Evolutionary conservation across 371 early-diverging fungal genomes (phyloP).

Genomic region (Globomyces sp.): DNA sequence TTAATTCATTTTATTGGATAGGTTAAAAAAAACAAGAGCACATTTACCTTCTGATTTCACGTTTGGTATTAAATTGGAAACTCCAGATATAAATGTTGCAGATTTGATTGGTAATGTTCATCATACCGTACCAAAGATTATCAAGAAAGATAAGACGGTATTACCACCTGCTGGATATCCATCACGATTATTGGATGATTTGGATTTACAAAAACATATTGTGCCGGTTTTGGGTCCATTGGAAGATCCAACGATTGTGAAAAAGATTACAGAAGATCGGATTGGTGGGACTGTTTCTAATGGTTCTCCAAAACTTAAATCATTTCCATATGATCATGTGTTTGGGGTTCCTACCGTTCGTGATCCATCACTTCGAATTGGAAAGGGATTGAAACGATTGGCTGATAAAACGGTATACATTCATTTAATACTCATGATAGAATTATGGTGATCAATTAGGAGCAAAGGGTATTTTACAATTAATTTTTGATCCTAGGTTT

Average conservation of each 20-base stretch:
- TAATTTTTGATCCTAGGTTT: conserved; percentile 18
- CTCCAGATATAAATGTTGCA: conserved; percentile 34
- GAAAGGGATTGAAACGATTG: conserved; percentile 26
- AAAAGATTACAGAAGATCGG: conserved; percentile 26
- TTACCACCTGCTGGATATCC: conserved; percentile 16
- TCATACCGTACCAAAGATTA: not conserved
- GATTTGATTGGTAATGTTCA: conserved; percentile 31
- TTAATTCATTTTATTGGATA: not conserved
- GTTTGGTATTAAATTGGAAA: conserved; percentile 34
- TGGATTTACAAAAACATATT: conserved; percentile 19
- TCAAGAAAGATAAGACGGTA: not conserved
- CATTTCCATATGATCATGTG: conserved; percentile 11
- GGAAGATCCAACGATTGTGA: conserved; percentile 14
- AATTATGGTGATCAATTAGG: conserved; percentile 41
- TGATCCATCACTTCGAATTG: conserved; percentile 20
- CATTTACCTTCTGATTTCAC: conserved; percentile 30
- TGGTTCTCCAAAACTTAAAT: not conserved
- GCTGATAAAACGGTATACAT: conserved; percentile 30
- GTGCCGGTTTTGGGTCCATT: conserved; percentile 10
- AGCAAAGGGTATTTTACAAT: conserved; percentile 26
- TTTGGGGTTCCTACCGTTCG: conserved; percentile 40
- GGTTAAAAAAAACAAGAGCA: conserved; percentile 30
- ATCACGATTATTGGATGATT: conserved; percentile 11
- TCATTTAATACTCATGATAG: conserved; percentile 1
- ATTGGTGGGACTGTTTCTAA: conserved; percentile 12